Evolutionary conservation across 306 rosid species (phyloP), one percentile per base, ranked within the genome.

Genomic region (Hippophae rhamnoides): DNA sequence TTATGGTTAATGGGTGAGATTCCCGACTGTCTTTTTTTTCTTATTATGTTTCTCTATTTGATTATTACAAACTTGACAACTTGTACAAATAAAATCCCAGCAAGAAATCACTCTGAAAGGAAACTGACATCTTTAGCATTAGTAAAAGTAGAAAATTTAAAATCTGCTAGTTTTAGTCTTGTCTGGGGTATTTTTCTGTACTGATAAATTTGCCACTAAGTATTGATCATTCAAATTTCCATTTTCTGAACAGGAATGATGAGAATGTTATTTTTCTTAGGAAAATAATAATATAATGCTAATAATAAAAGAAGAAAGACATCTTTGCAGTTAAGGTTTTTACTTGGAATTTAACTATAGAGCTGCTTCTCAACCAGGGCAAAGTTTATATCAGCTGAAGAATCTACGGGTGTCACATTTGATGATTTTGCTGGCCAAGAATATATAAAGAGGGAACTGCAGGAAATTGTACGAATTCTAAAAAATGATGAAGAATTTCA

Each of bases 371-470:
- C 75, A 61, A 69, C 64, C 92, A 90, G 98, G 90, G 98, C 96
- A 71, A 90, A 87, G 74, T 85, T 87, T 74, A 83, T 90, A 79
- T 87, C 98, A 48, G 98, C 98, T 44, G 98, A 90, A 81, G 98
- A 90, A 81, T 72, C 92, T 69, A 90, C 98, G 27, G 98, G 98
- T 61, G 74, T 90, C 71, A 83, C 96, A 60, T 90, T 90, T 76
- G 90, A 78, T 63, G 98, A 90, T 81, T 90, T 90, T 85, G 98
- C 98, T 79, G 98, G 98, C 70, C 98, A 90, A 86, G 98, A 90
- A 72, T 90, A 90, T 76, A 90, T 90, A 85, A 90, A 90, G 80
- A 74, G 84, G 68, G 98, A 90, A 75, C 78, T 90, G 54, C 96
- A 85, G 81, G 98, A 90, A 84, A 87, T 90, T 63, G 98, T 90